These are phyloP conservation scores for Colletotrichum eleusines DNA, from an alignment of 2,329 filamentous ascomycete genomes.

Conservation along the genomic window DNA sequence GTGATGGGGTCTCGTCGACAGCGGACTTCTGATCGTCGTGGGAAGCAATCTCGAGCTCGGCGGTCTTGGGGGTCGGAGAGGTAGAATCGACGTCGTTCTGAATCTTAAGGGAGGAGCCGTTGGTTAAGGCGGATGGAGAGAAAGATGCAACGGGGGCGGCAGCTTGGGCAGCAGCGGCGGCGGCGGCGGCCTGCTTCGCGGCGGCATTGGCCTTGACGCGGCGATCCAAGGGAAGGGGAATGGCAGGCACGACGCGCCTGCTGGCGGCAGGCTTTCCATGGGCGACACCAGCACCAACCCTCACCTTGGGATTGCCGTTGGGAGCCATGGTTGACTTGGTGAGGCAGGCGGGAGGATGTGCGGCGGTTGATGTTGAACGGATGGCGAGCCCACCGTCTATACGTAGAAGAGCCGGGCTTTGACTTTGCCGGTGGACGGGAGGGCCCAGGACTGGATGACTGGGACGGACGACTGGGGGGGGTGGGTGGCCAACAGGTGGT, in stretches of 20 bases:
- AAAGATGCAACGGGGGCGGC: constrained; percentile 16
- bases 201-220: constrained; percentile 47
- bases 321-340: constrained; percentile 37
- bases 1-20: neutral
- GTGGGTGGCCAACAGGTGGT: constrained; percentile 13
- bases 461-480: constrained; percentile 16
- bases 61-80: constrained; percentile 36
- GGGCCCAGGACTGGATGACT: constrained; percentile 18
- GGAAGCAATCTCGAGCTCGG: constrained; percentile 16
- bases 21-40: constrained; percentile 1
- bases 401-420: constrained; percentile 17
- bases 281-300: constrained; percentile 38
- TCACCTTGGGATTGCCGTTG: constrained; percentile 40
- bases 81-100: constrained; percentile 39
- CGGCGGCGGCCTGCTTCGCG: constrained; percentile 51
- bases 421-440: constrained; percentile 13
- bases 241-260: constrained; percentile 54
- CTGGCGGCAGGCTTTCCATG: constrained; percentile 19
- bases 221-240: constrained; percentile 52
- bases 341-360: constrained; percentile 27
- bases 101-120: constrained; percentile 42
- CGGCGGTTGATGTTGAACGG: constrained; percentile 26
- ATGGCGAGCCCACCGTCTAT: constrained; percentile 23
- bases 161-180: constrained; percentile 48
- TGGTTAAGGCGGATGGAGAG: constrained; percentile 37